Base-by-base conservation (phyloP, 225 moss, liverwort and hornwort genomes). In the Bryum argenteum region DNA sequence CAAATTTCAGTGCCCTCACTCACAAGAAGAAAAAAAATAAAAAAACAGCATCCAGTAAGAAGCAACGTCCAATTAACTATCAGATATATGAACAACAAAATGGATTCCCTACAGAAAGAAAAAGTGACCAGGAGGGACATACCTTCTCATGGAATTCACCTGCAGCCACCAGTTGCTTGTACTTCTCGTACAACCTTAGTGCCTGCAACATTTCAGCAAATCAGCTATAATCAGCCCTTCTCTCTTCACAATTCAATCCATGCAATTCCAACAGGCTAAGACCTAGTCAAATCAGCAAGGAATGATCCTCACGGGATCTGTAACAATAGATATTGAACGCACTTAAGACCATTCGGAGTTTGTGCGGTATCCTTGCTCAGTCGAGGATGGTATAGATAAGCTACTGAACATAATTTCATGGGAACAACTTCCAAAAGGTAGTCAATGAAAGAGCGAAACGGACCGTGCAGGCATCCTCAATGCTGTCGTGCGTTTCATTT, bases 401-500 rank as follows among this genome's bases (percentile, higher is more conserved):
- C 17, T 69, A 51, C 67, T 58, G 19, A 50, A 60, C 24, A 71
- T 39, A 48, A 61, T 56, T 8, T 7, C 41, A 55, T 42, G 33
- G 42, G 47, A 61, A 21, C 39, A 69, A 51, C 45, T 68, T 62
- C 14, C 26, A 37, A 67, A 58, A 19, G 56, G 61, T 56, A 65
- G 52, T 9, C 61, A 48, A 51, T 45, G 58, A n/a, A 10, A 22
- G 10, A 42, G 28, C n/a, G 57, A 59, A 73, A 65, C 77, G 47
- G 52, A 89, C 89, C 89, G 89, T 89, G 89, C 86, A 89, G 14
- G 89, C 89, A 79, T 89, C 89, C 58, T 89, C 89, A 72, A 89
- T 86, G 58, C 89, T 89, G 72, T 89, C 89, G 28, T 89, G 89
- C 15, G 89, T 89, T 83, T 86, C 86, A 58, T 84, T 86, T 66